phyloP scores from a whole-genome alignment of 805 yeast genomes.

The Cyberlindnera bimundalis region DNA sequence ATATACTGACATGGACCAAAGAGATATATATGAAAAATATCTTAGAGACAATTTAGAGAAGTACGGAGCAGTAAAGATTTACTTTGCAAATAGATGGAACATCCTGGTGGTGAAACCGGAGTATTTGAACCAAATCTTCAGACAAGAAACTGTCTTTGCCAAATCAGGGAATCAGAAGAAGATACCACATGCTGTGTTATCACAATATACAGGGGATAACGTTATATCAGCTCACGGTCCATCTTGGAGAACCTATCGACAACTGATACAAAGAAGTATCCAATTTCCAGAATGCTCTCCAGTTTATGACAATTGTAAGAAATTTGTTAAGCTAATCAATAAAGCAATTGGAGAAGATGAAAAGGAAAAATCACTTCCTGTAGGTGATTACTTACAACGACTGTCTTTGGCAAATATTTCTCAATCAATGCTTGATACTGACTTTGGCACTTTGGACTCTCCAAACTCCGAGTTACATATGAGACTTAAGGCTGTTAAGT shows the following conservation, averaged over 20 bases:
- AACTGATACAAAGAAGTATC: constrained; percentile 42
- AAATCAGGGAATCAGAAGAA: constrained; percentile 60
- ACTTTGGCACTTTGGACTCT: constrained; percentile 38
- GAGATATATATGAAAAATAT: constrained; percentile 41
- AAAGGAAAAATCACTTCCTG: constrained; percentile 16
- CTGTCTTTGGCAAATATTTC: constrained; percentile 48
- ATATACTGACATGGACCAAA: constrained; percentile 44
- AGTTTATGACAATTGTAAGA: constrained; percentile 36
- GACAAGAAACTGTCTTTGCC: constrained; percentile 47
- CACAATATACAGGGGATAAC: constrained; percentile 58
- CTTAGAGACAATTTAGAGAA: constrained; percentile 43
- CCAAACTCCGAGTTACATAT: constrained; percentile 34
- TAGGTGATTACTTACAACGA: constrained; percentile 44
- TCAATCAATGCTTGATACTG: constrained; percentile 47
- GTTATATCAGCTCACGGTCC: constrained; percentile 56
- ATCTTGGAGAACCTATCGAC: constrained; percentile 48
- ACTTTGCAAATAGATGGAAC: constrained; percentile 62
- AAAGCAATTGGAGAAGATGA: constrained; percentile 13
- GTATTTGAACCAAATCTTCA: constrained; percentile 42
- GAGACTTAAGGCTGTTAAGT: constrained; percentile 42
- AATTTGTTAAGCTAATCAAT: constrained; percentile 31
- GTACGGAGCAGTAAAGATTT: constrained; percentile 56
- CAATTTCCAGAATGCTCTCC: constrained; percentile 45
- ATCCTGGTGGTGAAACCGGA: constrained; percentile 49
- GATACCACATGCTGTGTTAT: constrained; percentile 51